Evolutionary conservation across 768 basidiomycete species (phyloP), one percentile per base, ranked within the genome.

Genomic region (Boletus subcaerulescens): DNA sequence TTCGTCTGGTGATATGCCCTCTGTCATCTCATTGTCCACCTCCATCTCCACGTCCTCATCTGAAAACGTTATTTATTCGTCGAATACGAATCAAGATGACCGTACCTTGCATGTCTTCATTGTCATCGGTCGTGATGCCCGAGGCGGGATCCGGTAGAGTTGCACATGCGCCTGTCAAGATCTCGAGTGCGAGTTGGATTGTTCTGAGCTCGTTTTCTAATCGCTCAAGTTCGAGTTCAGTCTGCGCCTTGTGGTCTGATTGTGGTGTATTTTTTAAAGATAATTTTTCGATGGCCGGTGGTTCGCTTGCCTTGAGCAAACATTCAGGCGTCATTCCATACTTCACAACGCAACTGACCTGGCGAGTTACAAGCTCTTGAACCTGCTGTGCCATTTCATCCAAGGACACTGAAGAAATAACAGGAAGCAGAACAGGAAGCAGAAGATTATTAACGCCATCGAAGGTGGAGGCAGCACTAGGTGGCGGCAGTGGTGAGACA

Each of bases 141-240:
- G 77, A 73, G 50, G 85, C 83, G 17, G 87, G 83, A 62, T 93
- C 91, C 5, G 91, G 91, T 39, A 97, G 73, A 7, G 86, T 91
- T 18, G 93, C 93, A 66, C 91, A 97, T n/a, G 81, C 76, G 31
- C 88, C 88, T 0, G 93, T 95, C 58, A 97, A 70, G 46, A 97
- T 84, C 72, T 98, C 94, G 26, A 97, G 76, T n/a, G 88, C 84
- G 32, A 94, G 78, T 59, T 89, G 87, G 12, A 91, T 78, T 2
- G 88, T 89, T 61, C 86, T 79, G 49, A 97, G 69, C 51, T 74
- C 80, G 15, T 76, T 74, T 71, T 98, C 94, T 14, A 93, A 74
- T 29, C 74, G 74, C 56, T 91, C 89, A 3, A 97, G 78, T 62
- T 88, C 84, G 12, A 83, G 52, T 65, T 94, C 89, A 14, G 79